Conservation (phyloP, 2,329 filamentous ascomycete species). For the Penicillium sp. region DNA sequence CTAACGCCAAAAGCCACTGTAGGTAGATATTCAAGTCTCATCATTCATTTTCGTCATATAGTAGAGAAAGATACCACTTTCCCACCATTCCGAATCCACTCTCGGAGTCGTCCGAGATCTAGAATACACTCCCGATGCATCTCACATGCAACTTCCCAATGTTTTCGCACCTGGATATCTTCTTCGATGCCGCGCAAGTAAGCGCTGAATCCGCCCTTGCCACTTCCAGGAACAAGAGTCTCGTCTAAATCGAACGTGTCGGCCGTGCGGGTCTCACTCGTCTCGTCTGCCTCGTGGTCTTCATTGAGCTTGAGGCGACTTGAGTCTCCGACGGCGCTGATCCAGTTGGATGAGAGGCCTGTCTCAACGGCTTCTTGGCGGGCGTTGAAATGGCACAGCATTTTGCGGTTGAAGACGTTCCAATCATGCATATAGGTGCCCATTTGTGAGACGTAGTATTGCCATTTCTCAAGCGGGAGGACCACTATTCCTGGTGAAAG, state of each 20-base stretch:
- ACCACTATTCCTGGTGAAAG: conserved; percentile 34
- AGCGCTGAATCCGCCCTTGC: conserved; percentile 44
- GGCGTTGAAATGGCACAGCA: conserved; percentile 58
- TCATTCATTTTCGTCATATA: not conserved
- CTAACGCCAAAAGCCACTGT: not conserved
- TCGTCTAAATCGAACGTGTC: conserved; percentile 29
- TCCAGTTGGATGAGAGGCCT: conserved; percentile 50
- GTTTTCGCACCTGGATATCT: conserved; percentile 46
- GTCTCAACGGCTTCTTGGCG: conserved; percentile 52
- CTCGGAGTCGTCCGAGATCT: conserved; percentile 41
- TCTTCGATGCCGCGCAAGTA: conserved; percentile 50
- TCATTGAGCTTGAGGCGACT: conserved; percentile 31
- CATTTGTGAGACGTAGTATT: conserved; percentile 56
- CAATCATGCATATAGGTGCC: conserved; percentile 58
- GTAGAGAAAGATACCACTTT: conserved; percentile 22
- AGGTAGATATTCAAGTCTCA: not conserved
- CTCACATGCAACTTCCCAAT: conserved; percentile 52
- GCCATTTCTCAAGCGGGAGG: conserved; percentile 51
- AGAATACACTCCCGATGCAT: conserved; percentile 45
- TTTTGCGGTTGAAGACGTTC: conserved; percentile 55
- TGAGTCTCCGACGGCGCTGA: conserved; percentile 54
- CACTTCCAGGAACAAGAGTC: conserved; percentile 28
- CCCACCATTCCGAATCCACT: conserved; percentile 39
- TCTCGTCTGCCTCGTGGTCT: conserved; percentile 26
- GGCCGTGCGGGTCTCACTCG: conserved; percentile 2